phyloP scores from a whole-genome alignment of 169 alveolate genomes.

The Babesia ovata region DNA sequence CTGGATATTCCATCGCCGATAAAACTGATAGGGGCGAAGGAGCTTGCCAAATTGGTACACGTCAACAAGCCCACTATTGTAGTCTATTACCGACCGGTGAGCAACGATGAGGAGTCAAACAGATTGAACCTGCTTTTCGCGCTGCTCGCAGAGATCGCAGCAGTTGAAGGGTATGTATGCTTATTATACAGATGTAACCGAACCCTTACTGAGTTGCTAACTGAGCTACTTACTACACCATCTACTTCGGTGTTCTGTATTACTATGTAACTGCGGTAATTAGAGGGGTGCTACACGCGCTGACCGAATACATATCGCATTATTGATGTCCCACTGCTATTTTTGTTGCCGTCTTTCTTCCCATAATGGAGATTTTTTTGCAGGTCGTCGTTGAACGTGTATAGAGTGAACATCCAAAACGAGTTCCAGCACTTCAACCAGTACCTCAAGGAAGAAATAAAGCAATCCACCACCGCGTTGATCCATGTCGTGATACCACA shows the following conservation, averaged over 20 bases:
- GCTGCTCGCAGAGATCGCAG: constrained; percentile 21
- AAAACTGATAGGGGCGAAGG: constrained; percentile 6
- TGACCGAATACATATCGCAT: background rate
- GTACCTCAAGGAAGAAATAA: constrained; percentile 9
- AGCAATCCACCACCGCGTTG: background rate
- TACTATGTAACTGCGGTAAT: no score
- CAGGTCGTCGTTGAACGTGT: constrained; percentile 35
- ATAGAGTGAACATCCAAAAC: constrained; percentile 19
- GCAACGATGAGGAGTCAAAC: constrained; percentile 21
- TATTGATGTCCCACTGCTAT: background rate
- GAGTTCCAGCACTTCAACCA: constrained; percentile 16
- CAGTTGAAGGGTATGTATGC: constrained; percentile 10
- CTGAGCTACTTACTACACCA: no score
- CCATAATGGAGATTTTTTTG: background rate
- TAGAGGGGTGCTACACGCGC: no score
- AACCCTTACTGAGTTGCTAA: background rate
- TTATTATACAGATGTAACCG: background rate
- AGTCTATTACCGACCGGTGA: constrained; percentile 8
- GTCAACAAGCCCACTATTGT: constrained; percentile 17
- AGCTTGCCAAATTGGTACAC: constrained; percentile 7
- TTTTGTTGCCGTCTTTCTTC: background rate
- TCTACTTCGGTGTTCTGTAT: no score
- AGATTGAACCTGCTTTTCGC: constrained; percentile 4
- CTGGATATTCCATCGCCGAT: background rate
- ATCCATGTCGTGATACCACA: constrained; percentile 19